Base-by-base conservation (phyloP, 2,329 filamentous ascomycete genomes). In the Tolypocladium tropicale region DNA sequence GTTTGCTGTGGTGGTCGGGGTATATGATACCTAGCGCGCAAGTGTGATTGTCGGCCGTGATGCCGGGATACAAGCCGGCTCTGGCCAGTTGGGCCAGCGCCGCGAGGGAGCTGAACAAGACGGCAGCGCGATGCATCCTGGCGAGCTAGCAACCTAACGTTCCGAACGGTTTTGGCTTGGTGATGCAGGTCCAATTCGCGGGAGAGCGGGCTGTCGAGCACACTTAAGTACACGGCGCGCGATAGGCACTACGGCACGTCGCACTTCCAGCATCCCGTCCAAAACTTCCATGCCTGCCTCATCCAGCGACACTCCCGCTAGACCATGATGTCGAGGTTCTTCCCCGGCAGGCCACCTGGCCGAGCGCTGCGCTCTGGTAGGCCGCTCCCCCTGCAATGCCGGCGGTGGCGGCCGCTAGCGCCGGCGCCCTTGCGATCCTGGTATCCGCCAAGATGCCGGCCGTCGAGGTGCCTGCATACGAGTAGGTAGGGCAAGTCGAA, bases 31-130 rank as follows among this genome's bases (percentile, higher is more conserved):
- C 69, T 18, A 83, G 67, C 18, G 74, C 70, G 63, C 82, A 84
- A 12, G 79, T 82, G 65, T 84, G 81, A 66, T 84, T 84, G 48
- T 74, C 64, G 21, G 72, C 71, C 60, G 73, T 79, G 59, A 79
- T 70, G 55, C 73, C 71, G 54, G 70, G 70, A 59, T 75, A 75
- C 18, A 75, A 64, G 16, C 72, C 70, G 51, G 72, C 73, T 21
- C 67, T 58, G 11, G 65, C 69, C 23, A 68, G 59, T 53, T 68
- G 62, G 54, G 67, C 56, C 48, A 69, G 61, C 39, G 65, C 66
- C 56, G 67, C 65, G 54, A 65, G 48, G 34, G 62, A 41, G 25
- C 55, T 56, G n/a, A n/a, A n/a, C 53, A 64, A 57, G 56, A 63
- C 55, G 56, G 52, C 34, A 48, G 57, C 60, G 56, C 64, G 63